Conservation (phyloP, 257 asterid genomes). For the Datura wrightii region DNA sequence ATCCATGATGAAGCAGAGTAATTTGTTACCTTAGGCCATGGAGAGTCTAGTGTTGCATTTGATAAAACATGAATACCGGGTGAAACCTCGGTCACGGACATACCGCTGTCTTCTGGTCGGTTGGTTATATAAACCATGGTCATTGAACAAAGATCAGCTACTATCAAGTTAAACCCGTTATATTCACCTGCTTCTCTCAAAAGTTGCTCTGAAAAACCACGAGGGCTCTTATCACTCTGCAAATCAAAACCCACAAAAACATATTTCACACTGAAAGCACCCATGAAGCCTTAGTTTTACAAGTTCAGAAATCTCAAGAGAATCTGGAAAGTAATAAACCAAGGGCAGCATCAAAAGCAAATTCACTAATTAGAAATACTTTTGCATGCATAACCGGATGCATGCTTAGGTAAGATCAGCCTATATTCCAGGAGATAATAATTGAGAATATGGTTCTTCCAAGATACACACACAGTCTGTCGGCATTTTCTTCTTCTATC, state of each 20-base stretch:
- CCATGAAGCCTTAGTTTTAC: not conserved
- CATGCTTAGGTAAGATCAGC: not conserved
- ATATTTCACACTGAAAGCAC: not conserved
- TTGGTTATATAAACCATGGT: constrained; percentile 81
- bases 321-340: not conserved
- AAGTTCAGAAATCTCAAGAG: not conserved
- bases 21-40: constrained; percentile 79
- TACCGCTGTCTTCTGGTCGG: constrained; percentile 55
- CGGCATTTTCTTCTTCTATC: no score
- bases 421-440: no score
- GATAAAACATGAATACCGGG: constrained; percentile 90
- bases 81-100: constrained; percentile 54
- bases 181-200: constrained; percentile 54
- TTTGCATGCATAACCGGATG: not conserved
- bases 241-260: not conserved
- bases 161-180: constrained; percentile 75
- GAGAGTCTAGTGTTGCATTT: constrained; percentile 77
- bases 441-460: no score
- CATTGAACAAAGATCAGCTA: constrained; percentile 72
- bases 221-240: constrained; percentile 64
- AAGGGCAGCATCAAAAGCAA: not conserved
- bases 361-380: not conserved
- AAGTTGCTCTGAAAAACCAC: constrained; percentile 69
- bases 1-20: not conserved
- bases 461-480: no score